Conservation (phyloP, 768 basidiomycete genomes). For the Strobilomyces dryophilus region DNA sequence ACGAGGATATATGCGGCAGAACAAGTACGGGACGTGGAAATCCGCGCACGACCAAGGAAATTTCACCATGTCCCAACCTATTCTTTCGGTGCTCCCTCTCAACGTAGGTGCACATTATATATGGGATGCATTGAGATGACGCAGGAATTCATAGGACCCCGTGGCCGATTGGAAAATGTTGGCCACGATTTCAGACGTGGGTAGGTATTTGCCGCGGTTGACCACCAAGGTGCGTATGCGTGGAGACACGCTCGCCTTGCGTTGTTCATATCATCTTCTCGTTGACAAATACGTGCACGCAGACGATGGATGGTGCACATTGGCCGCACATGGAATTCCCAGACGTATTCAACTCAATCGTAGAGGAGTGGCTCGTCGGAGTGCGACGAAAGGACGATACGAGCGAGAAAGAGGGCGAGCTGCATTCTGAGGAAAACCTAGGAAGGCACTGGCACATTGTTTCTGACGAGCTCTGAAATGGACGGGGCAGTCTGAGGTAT, state of each 20-base stretch:
- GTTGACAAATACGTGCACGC: not conserved
- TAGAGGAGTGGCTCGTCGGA: conserved; percentile 48
- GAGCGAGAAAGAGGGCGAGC: not conserved
- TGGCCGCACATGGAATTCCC: conserved; percentile 68
- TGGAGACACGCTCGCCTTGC: not conserved
- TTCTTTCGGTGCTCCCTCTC: conserved; percentile 38
- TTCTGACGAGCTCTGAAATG: conserved; percentile 15
- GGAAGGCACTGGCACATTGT: not conserved
- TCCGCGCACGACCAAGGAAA: conserved; percentile 39
- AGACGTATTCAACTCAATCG: conserved; percentile 43
- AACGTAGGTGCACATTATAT: conserved; percentile 24
- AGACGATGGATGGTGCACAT: conserved; percentile 55
- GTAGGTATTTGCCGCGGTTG: conserved; percentile 32
- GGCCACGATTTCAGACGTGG: conserved; percentile 25
- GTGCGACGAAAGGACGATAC: not conserved
- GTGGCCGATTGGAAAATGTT: conserved; percentile 41
- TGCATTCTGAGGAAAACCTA: not conserved
- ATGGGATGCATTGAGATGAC: not conserved
- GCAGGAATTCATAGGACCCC: conserved; percentile 33
- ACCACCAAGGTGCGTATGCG: conserved; percentile 31
- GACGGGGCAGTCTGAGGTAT: too few species aligned
- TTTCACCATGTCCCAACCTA: conserved; percentile 39
- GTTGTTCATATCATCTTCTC: conserved; percentile 23
- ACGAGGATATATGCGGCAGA: conserved; percentile 27
- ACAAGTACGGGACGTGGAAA: conserved; percentile 35